phyloP scores from a whole-genome alignment of 139 green algal species.

The Chlorella sp. region DNA sequence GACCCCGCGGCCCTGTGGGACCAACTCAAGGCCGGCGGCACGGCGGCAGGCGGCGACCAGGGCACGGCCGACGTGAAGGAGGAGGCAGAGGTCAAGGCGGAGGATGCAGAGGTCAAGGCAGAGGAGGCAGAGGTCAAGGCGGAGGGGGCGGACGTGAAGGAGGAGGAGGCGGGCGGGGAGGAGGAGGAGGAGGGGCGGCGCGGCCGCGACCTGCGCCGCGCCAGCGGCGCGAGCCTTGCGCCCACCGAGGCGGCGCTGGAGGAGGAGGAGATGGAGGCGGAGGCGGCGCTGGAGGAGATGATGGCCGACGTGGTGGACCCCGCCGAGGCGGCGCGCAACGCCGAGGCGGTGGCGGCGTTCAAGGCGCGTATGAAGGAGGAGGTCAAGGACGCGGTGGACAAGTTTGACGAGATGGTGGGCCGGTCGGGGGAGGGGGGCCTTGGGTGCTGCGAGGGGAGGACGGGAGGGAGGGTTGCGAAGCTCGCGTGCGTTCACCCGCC shows the following conservation, averaged over 20 bases:
- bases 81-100: neutral
- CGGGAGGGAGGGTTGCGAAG: too few relatives aligned
- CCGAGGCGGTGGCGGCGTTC: conserved; percentile 48
- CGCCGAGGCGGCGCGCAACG: conserved; percentile 32
- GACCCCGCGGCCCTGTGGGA: conserved; percentile 2
- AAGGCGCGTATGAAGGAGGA: conserved; percentile 53
- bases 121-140: conserved; percentile 11
- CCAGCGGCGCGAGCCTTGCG: too few relatives aligned
- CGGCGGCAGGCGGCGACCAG: too few relatives aligned
- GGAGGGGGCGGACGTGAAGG: conserved; percentile 25
- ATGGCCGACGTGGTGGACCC: conserved; percentile 41
- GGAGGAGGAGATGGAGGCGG: conserved; percentile 35
- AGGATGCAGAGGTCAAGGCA: neutral
- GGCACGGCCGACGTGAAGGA: too few relatives aligned
- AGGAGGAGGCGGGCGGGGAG: conserved; percentile 15
- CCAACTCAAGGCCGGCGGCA: too few relatives aligned
- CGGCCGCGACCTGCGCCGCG: conserved; percentile 1
- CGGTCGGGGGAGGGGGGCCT: too few relatives aligned
- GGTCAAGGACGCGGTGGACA: conserved; percentile 77
- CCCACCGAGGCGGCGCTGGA: conserved; percentile 14
- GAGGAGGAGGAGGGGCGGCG: conserved; percentile 14
- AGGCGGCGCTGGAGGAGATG: conserved; percentile 44
- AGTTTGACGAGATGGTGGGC: conserved; percentile 89
- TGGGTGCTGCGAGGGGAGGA: too few relatives aligned
- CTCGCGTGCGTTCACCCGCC: too few relatives aligned